phyloP scores from a whole-genome alignment of 202 grass and related monocot genomes.

The Sporobolus alterniflorus region DNA sequence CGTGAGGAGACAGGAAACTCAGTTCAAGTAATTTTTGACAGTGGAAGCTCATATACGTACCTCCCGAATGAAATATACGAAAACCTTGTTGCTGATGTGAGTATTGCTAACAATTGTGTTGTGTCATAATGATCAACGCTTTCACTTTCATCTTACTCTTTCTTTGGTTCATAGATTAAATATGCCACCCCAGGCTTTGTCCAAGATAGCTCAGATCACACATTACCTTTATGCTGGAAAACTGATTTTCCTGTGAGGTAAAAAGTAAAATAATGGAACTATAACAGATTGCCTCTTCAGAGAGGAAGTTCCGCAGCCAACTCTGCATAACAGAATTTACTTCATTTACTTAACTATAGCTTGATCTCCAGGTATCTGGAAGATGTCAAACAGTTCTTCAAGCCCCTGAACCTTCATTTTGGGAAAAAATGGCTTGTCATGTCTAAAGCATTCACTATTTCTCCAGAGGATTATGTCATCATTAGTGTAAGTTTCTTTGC shows the following conservation, averaged over 20 bases:
- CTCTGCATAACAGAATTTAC: neutral
- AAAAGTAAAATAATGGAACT: conserved; percentile 54
- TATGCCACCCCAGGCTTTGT: conserved; percentile 46
- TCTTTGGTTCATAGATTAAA: conserved; percentile 62
- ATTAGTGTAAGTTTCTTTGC: conserved; percentile 70
- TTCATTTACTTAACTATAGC: neutral
- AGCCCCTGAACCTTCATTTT: conserved; percentile 88
- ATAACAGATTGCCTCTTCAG: neutral
- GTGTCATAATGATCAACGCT: neutral
- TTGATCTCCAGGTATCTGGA: conserved; percentile 62
- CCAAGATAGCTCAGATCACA: conserved; percentile 82
- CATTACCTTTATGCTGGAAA: conserved; percentile 88
- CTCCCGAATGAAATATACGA: conserved; percentile 88
- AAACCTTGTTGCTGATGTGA: conserved; percentile 71
- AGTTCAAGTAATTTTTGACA: conserved; percentile 90
- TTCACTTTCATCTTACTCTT: conserved; percentile 27
- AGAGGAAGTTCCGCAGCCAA: neutral
- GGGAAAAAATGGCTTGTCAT: conserved; percentile 80
- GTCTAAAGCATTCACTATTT: conserved; percentile 87
- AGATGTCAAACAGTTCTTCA: conserved; percentile 87
- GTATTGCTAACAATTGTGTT: conserved; percentile 42
- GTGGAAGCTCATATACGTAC: conserved; percentile 96
- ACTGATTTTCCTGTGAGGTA: conserved; percentile 79
- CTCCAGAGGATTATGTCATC: conserved; percentile 82
- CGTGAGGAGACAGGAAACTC: conserved; percentile 50